Evolutionary conservation across 371 early-diverging fungal species (phyloP).

Genomic region (Mortierella sp.): DNA sequence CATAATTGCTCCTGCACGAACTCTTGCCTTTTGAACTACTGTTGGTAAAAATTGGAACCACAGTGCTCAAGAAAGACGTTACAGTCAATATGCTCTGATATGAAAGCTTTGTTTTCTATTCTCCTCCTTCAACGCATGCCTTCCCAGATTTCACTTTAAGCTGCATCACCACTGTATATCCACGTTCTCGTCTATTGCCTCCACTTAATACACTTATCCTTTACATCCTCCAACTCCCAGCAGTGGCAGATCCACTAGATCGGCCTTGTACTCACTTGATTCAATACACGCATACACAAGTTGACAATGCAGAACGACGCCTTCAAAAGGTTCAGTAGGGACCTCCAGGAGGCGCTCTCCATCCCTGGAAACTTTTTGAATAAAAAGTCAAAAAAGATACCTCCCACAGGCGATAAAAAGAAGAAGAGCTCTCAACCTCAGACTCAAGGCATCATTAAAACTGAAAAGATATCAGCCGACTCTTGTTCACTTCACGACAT

Average conservation of each 20-base stretch:
- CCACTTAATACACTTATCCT: background rate
- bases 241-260: background rate
- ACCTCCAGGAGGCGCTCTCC: conserved; percentile 33
- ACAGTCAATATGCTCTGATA: background rate
- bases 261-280: background rate
- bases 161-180: background rate
- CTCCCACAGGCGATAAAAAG: conserved; percentile 12
- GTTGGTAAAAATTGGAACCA: conserved; percentile 17
- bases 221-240: background rate
- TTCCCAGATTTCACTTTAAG: background rate
- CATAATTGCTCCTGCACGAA: conserved; percentile 35
- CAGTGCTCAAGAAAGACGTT: conserved; percentile 10
- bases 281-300: background rate
- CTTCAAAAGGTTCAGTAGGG: conserved; percentile 44
- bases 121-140: background rate
- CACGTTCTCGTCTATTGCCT: background rate
- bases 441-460: background rate
- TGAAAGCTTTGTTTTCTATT: conserved; percentile 8
- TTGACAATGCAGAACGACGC: conserved; percentile 44
- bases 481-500: conserved; percentile 6
- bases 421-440: conserved; percentile 6
- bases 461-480: background rate
- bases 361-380: conserved; percentile 35
- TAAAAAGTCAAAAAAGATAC: conserved; percentile 26
- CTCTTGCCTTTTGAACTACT: conserved; percentile 17